Evolutionary conservation across 2,329 filamentous ascomycete species (phyloP), one percentile per base, ranked within the genome.

Genomic region (Aspergillus nomiae): DNA sequence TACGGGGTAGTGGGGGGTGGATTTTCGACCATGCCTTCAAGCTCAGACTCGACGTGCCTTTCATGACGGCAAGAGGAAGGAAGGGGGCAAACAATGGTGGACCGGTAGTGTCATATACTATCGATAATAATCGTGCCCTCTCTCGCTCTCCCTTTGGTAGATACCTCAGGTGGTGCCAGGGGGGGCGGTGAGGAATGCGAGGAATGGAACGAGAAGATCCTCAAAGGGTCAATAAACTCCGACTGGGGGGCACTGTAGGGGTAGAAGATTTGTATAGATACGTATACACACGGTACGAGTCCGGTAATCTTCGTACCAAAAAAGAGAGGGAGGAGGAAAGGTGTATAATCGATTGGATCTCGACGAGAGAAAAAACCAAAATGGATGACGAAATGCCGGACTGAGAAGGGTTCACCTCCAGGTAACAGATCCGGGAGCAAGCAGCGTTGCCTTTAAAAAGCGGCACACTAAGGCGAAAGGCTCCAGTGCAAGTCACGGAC

Each of bases 1-100:
- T 86, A 19, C 88, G 79, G 28, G 87, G 78, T 34, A 80, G 75
- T 55, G 80, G 81, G 48, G 78, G 79, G 67, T 84, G 82, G 46
- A 90, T 81, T 71, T 84, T 87, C 30, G 82, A 80, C 72, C 87
- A 80, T 26, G 82, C 77, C 61, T 80, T 83, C 65, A 85, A 80
- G 48, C 78, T 75, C 48, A 82, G 77, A 43, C 80, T 76, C 2
- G 81, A 75, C 2, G 84, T 81, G 28, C 80, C 77, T 72, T 84
- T 87, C 83, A 89, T 87, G 70, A 70, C 78, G 56, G 21, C 3
- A 38, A 32, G 24, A 45, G 38, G 36, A 55, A 55, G 41, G 34
- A 48, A 32, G 14, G 55, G 30, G 30, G 30, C 2, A 16, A 55
- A 12, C 21, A 38, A 55, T 26, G 30, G 16, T 55, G 51, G 12